Conservation (phyloP, 768 basidiomycete genomes). For the Leccinum pellstonianum region DNA sequence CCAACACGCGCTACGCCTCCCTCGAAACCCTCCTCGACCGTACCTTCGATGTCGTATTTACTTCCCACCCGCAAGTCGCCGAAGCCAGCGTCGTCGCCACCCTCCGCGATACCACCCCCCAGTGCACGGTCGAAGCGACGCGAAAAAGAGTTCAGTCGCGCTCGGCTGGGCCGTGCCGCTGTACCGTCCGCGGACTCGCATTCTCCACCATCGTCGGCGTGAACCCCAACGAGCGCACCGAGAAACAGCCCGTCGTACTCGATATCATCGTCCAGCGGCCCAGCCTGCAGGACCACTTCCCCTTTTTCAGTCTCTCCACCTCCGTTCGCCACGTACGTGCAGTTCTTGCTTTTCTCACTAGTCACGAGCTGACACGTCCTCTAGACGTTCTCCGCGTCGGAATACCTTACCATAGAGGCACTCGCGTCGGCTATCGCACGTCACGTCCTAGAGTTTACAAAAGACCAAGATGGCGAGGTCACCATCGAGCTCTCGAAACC, state of each 20-base stretch:
- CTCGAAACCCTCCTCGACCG: conserved; percentile 48
- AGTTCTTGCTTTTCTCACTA: neutral
- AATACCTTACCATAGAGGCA: conserved; percentile 67
- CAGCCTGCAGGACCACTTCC: conserved; percentile 3
- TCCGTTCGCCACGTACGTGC: conserved; percentile 29
- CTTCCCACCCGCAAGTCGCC: conserved; percentile 31
- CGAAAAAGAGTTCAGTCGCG: conserved; percentile 23
- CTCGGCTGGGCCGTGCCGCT: conserved; percentile 22
- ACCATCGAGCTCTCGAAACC: conserved; percentile 70
- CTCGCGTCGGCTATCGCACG: conserved; percentile 57
- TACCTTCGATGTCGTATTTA: conserved; percentile 41
- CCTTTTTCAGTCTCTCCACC: conserved; percentile 27
- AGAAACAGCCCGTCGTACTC: conserved; percentile 59
- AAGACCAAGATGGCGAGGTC: conserved; percentile 29
- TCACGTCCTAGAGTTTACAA: conserved; percentile 39
- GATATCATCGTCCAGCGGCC: conserved; percentile 42
- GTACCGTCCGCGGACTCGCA: conserved; percentile 39
- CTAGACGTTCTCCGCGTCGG: conserved; percentile 48
- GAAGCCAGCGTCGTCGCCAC: conserved; percentile 44
- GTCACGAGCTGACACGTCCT: neutral
- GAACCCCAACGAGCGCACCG: conserved; percentile 60
- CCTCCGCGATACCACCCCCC: conserved; percentile 49
- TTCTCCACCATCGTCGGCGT: conserved; percentile 65
- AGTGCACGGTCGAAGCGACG: conserved; percentile 41
- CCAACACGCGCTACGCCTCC: conserved; percentile 34